phyloP scores from a whole-genome alignment of 352 stramenopile species.

The Phytophthora lateralis region DNA sequence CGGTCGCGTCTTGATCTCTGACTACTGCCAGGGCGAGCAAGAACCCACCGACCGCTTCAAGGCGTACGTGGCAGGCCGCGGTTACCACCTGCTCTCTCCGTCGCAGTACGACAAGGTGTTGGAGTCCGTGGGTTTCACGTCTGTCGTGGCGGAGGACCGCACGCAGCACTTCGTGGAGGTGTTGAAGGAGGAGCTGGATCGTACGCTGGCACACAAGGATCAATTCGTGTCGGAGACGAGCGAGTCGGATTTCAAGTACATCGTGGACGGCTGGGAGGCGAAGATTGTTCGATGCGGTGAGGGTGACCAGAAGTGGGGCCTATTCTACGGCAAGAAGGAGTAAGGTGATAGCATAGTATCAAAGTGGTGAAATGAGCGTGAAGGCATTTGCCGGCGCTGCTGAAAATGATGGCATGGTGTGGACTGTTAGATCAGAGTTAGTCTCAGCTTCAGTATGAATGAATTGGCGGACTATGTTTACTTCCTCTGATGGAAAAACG shows the following conservation, averaged over 20 bases:
- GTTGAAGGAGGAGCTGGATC: constrained; percentile 64
- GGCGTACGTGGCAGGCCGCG: constrained; percentile 61
- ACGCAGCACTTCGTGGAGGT: constrained; percentile 71
- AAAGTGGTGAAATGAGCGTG: too few relatives aligned
- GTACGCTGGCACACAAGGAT: constrained; percentile 62
- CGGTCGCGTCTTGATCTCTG: constrained; percentile 65
- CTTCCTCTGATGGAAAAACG: too few relatives aligned
- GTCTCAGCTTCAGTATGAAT: too few relatives aligned
- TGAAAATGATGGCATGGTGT: too few relatives aligned
- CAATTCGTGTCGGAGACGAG: constrained; percentile 74
- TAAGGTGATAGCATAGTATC: constrained; percentile 12
- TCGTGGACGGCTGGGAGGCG: constrained; percentile 69
- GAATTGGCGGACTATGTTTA: too few relatives aligned
- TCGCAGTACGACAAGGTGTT: constrained; percentile 64
- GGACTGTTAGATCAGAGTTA: too few relatives aligned
- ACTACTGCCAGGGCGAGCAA: constrained; percentile 75
- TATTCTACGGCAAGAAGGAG: constrained; percentile 69
- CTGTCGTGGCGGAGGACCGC: constrained; percentile 64
- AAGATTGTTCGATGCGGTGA: constrained; percentile 73
- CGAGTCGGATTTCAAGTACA: constrained; percentile 67
- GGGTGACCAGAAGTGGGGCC: constrained; percentile 79
- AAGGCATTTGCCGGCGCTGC: too few relatives aligned
- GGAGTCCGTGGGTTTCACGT: constrained; percentile 54
- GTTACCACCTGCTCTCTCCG: constrained; percentile 68
- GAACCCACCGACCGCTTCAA: constrained; percentile 56